Evolutionary conservation across 2,329 filamentous ascomycete genomes (phyloP), one percentile per base, ranked within the genome.

Genomic region (Clarireedia paspali): DNA sequence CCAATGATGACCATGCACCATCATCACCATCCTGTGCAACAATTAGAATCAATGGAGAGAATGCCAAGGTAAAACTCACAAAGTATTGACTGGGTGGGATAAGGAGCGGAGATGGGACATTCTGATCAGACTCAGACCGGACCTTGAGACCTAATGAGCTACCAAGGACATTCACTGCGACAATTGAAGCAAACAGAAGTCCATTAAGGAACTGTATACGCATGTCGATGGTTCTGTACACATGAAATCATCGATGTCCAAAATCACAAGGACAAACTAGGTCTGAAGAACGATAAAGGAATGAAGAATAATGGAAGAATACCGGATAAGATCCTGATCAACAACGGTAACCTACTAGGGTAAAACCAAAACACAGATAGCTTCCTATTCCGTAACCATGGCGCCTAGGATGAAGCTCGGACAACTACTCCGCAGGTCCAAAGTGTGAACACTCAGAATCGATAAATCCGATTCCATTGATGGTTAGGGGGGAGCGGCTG

Each of bases 1-100:
- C 74, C 61, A 88, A 82, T 7, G 84, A 80, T 7, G 85, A 89
- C 88, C 88, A 91, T 59, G 77, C 77, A 6, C 85, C 85, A 67
- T 88, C 84, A 62, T 79, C 76, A 45, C 83, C 82, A 58, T 80
- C 75, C 81, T 80, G 9, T 12, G 17, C 81, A 39, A 23, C 17
- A 4, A 17, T 56, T 20, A 5, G 40, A 42, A 47, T 24, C 14
- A 42, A 17, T 42, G 23, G 30, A 12, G 34, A 6, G 9, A 30
- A n/a, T n/a, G 4, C 2, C 4, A n/a, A 27, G 10, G 14, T 12
- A 47, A 27, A 20, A 49, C 58, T 39, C 38, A 63, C 60, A 56
- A 54, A 63, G 48, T 61, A 60, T 50, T 61, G 57, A 53, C 62
- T 63, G 17, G 62, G 49, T n/a, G 61, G 57, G 26, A 63, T 53